These are phyloP conservation scores for Cyclostephanos tholiformis DNA, from an alignment of 108 stramenopile species.

Conservation along the genomic window DNA sequence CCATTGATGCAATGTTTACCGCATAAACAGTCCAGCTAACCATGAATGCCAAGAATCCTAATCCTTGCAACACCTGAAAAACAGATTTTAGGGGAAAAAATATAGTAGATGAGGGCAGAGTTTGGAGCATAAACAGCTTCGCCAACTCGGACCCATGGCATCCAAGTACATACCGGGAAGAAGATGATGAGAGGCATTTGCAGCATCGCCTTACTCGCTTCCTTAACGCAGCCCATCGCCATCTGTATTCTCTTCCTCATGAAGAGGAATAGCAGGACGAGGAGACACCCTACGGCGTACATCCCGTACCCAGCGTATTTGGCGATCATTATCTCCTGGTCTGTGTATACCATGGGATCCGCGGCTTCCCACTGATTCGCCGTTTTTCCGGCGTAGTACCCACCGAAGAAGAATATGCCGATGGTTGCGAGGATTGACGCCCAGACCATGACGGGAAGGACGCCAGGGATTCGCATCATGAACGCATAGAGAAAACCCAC, in stretches of 20 bases:
- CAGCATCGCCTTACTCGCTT: slow-evolving; percentile 79
- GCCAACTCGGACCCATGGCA: slow-evolving; percentile 7
- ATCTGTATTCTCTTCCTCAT: slow-evolving; percentile 84
- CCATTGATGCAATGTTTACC: slow-evolving; percentile 77
- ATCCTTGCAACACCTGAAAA: slow-evolving; percentile 54
- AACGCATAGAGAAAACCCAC: slow-evolving; percentile 76
- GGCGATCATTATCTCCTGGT: slow-evolving; percentile 56
- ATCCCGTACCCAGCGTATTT: slow-evolving; percentile 56
- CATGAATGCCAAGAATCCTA: slow-evolving; percentile 68
- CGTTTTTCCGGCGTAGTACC: slow-evolving; percentile 50
- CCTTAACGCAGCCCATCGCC: slow-evolving; percentile 87
- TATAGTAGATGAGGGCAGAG: background rate
- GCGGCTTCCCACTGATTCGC: slow-evolving; percentile 59
- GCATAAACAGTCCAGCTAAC: slow-evolving; percentile 63
- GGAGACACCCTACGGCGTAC: slow-evolving; percentile 60
- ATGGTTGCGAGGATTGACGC: slow-evolving; percentile 66
- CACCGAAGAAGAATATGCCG: slow-evolving; percentile 64
- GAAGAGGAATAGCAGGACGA: slow-evolving; percentile 70
- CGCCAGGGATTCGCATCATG: slow-evolving; percentile 80
- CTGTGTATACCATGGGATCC: slow-evolving; percentile 47
- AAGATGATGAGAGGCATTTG: slow-evolving; percentile 78
- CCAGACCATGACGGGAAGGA: slow-evolving; percentile 85
- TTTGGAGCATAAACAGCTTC: slow-evolving; percentile 1
- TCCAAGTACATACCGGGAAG: slow-evolving; percentile 55
- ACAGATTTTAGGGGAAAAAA: background rate